phyloP scores from a whole-genome alignment of 805 yeast genomes.

The Kazachstania kunashirensis region DNA sequence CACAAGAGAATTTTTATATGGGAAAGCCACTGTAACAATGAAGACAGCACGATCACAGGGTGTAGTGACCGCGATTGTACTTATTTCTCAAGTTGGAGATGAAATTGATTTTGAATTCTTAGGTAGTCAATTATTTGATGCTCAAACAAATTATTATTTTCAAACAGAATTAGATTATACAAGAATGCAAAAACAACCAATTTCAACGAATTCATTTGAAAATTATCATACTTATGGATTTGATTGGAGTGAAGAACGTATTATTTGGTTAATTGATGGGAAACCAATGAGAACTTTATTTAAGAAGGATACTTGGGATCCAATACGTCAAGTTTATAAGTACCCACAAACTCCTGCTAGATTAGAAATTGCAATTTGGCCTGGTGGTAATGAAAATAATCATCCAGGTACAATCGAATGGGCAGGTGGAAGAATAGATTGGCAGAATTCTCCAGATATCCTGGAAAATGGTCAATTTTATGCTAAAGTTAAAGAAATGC shows the following conservation, averaged over 20 bases:
- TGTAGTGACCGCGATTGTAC: constrained; percentile 74
- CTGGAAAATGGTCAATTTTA: constrained; percentile 65
- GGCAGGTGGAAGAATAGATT: constrained; percentile 84
- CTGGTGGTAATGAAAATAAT: constrained; percentile 50
- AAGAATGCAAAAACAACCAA: constrained; percentile 31
- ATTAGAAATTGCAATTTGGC: constrained; percentile 71
- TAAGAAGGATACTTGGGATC: constrained; percentile 54
- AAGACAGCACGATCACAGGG: constrained; percentile 71
- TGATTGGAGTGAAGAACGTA: constrained; percentile 70
- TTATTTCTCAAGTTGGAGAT: constrained; percentile 78
- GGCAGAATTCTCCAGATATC: constrained; percentile 67
- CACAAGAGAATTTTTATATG: constrained; percentile 74
- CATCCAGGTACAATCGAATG: constrained; percentile 62
- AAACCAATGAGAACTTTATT: constrained; percentile 49
- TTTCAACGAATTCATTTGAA: constrained; percentile 42
- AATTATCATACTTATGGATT: constrained; percentile 67
- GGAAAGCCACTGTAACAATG: constrained; percentile 55
- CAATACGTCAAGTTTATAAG: constrained; percentile 40
- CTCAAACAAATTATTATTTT: constrained; percentile 73
- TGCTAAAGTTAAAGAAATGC: constrained; percentile 47
- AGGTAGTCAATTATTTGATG: constrained; percentile 56
- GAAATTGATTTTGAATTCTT: constrained; percentile 86
- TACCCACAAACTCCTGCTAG: constrained; percentile 73
- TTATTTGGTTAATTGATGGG: constrained; percentile 71
- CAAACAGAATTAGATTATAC: constrained; percentile 65